These are phyloP conservation scores for Limtongia smithiae DNA, from an alignment of 805 yeast genomes.

Conservation along the genomic window DNA sequence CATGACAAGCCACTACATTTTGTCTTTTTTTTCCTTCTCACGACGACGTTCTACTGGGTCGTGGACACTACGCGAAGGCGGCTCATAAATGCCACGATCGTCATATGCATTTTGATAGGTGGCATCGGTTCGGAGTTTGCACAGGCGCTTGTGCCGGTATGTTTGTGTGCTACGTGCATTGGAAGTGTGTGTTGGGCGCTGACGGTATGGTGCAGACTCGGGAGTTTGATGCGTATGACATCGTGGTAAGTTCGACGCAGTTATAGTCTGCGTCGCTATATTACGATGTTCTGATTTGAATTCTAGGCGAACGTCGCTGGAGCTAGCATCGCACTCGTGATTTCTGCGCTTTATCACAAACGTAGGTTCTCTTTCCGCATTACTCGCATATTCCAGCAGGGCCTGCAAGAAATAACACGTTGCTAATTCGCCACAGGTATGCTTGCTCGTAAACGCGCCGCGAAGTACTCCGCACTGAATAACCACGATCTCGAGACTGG, in stretches of 20 bases:
- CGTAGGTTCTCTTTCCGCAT: constrained; percentile 29
- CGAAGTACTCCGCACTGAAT: constrained; percentile 22
- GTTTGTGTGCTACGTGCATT: too few species aligned
- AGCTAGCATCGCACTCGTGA: constrained; percentile 34
- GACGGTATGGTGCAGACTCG: constrained; percentile 31
- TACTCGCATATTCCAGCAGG: not conserved
- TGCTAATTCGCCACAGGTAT: constrained; percentile 21
- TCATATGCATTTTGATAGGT: constrained; percentile 38
- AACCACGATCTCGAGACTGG: constrained; percentile 2
- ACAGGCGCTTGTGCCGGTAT: constrained; percentile 37
- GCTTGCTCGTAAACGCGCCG: constrained; percentile 31
- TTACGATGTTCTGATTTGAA: not conserved
- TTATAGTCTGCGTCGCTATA: not conserved
- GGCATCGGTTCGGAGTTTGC: constrained; percentile 42
- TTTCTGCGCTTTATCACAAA: constrained; percentile 39
- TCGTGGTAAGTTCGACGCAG: constrained; percentile 35
- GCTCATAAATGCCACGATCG: constrained; percentile 37
- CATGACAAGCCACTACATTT: constrained; percentile 41
- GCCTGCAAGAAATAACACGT: too few species aligned
- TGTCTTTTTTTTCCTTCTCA: constrained; percentile 38
- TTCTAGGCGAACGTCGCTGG: constrained; percentile 39
- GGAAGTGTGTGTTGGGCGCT: not conserved
- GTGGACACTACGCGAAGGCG: constrained; percentile 40
- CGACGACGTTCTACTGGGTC: constrained; percentile 44
- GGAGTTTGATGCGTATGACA: constrained; percentile 39